phyloP scores from a whole-genome alignment of 2,329 filamentous ascomycete genomes.

The Cercospora canescens region DNA sequence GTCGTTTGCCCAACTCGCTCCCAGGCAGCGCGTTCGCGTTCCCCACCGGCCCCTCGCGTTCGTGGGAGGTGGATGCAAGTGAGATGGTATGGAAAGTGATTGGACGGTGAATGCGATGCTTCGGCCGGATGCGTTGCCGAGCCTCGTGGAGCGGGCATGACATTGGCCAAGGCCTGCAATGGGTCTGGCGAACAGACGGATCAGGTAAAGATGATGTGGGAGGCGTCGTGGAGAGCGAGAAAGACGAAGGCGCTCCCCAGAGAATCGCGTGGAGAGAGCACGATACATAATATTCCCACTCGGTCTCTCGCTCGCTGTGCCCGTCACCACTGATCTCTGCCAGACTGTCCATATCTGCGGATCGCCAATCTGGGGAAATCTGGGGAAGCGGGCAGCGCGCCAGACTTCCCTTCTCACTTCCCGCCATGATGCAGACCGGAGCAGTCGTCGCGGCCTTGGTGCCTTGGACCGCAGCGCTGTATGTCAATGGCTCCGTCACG shows the following conservation, averaged over 20 bases:
- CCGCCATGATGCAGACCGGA: not conserved
- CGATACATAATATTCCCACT: not conserved
- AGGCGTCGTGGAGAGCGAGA: not conserved
- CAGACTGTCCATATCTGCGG: not conserved
- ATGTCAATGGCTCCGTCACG: constrained; percentile 60
- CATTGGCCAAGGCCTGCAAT: constrained; percentile 3
- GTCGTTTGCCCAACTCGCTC: not conserved
- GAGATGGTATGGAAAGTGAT: not conserved
- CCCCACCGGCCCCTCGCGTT: not conserved
- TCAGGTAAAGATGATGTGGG: constrained; percentile 3
- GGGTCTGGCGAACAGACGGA: not conserved
- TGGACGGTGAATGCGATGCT: not conserved
- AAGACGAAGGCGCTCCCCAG: not conserved
- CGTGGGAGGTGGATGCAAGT: not conserved
- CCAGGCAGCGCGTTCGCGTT: not conserved
- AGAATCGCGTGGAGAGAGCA: not conserved
- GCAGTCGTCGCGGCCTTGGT: constrained; percentile 6
- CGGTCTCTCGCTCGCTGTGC: not conserved
- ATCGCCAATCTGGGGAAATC: not conserved
- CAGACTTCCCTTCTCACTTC: not conserved
- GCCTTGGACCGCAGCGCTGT: constrained; percentile 46
- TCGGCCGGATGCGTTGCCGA: not conserved
- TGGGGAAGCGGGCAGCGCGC: not conserved
- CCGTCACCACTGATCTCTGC: not conserved
- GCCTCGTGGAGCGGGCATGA: constrained; percentile 3